A percentile compares a stretch with the other conserved stretches of the same genome.
Evolutionary conservation across 2,329 filamentous ascomycete genomes (phyloP).

Genomic region (Aureobasidium namibiae): DNA sequence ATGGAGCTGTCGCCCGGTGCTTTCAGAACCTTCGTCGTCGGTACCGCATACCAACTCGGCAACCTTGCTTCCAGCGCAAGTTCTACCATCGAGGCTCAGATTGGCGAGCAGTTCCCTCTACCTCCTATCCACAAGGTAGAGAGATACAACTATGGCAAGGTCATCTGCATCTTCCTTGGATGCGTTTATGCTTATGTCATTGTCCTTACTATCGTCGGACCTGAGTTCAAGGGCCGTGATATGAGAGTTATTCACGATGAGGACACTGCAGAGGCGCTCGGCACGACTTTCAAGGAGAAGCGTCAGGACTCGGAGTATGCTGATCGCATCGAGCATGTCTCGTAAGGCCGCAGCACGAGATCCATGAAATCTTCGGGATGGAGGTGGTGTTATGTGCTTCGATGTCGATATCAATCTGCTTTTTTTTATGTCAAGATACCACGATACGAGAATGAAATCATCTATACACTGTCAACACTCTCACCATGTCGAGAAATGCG

Average conservation of each 20-base stretch:
- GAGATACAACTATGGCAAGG: slow-evolving; percentile 35
- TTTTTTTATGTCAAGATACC: background rate
- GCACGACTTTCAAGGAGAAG: slow-evolving; percentile 11
- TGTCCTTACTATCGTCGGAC: slow-evolving; percentile 55
- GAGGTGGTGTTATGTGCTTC: background rate
- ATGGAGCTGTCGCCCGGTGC: slow-evolving; percentile 28
- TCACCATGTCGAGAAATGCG: too few species aligned
- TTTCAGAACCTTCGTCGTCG: slow-evolving; percentile 29
- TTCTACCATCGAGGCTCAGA: slow-evolving; percentile 35
- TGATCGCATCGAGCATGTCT: background rate
- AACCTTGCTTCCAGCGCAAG: slow-evolving; percentile 33
- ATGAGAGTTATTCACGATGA: slow-evolving; percentile 25
- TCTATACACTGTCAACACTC: too few species aligned
- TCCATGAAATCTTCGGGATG: background rate
- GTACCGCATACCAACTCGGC: slow-evolving; percentile 32
- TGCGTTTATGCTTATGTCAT: slow-evolving; percentile 63
- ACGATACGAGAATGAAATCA: background rate
- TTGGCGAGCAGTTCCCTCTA: slow-evolving; percentile 35
- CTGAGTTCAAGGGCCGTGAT: slow-evolving; percentile 35
- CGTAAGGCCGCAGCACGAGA: background rate
- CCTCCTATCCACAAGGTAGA: slow-evolving; percentile 25
- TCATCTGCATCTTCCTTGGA: slow-evolving; percentile 61
- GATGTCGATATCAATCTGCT: background rate
- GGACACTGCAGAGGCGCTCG: slow-evolving; percentile 25
- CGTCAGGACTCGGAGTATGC: background rate